phyloP scores from a whole-genome alignment of 176 grass and related monocot genomes.

The Triticum aestivum region DNA sequence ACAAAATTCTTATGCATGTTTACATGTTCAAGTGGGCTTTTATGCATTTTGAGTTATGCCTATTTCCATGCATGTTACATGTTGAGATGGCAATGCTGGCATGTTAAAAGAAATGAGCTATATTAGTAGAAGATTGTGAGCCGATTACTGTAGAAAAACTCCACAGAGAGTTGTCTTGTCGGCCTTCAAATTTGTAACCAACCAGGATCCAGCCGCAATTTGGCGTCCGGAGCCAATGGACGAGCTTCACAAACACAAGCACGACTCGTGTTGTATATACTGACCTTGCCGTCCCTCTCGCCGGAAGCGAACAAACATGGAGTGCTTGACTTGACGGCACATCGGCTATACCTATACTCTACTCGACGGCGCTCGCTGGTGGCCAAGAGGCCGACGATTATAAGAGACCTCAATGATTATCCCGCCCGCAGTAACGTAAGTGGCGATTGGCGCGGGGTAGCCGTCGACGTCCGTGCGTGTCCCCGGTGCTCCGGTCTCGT shows the following conservation, averaged over 20 bases:
- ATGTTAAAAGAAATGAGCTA: no score
- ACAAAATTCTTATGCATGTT: no score
- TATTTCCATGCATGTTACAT: no score
- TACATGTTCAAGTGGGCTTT: no score
- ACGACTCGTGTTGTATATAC: neutral
- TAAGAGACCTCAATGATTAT: neutral
- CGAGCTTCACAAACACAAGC: neutral
- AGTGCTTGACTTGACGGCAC: neutral
- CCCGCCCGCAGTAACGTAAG: neutral
- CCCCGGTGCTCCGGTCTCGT: neutral
- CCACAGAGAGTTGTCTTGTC: no score
- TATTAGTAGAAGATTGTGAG: no score
- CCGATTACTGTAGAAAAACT: no score
- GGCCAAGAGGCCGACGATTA: neutral
- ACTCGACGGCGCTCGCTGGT: neutral
- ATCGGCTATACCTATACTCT: neutral
- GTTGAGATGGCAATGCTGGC: no score
- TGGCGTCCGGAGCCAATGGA: neutral
- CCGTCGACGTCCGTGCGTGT: neutral
- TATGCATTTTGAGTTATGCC: no score
- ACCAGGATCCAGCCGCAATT: neutral
- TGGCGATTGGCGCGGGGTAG: neutral
- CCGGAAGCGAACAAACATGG: neutral
- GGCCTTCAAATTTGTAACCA: no score
- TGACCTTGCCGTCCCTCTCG: neutral